phyloP scores from a whole-genome alignment of 352 stramenopile genomes.

The Globisporangium echinulatum region DNA sequence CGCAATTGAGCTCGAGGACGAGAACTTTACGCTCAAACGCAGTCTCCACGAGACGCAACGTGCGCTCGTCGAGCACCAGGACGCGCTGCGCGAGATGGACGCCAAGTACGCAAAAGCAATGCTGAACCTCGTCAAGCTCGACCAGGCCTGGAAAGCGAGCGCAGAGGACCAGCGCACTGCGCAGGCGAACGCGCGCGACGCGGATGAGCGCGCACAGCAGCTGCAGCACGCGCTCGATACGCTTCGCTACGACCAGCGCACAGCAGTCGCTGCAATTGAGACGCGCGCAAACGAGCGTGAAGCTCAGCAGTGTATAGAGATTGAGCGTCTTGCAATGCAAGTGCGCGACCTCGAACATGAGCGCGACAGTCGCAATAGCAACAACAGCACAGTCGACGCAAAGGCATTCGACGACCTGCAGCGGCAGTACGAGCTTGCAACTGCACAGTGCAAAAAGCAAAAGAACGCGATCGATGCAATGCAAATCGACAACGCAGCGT shows the following conservation, averaged over 20 bases:
- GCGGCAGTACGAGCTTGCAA: conserved; percentile 15
- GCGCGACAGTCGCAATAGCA: conserved; percentile 16
- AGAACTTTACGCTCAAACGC: conserved; percentile 63
- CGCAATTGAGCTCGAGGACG: conserved; percentile 69
- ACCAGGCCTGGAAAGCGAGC: conserved; percentile 67
- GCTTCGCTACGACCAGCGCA: not conserved
- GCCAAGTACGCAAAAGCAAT: conserved; percentile 61
- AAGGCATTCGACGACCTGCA: conserved; percentile 20
- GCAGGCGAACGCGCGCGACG: conserved; percentile 11
- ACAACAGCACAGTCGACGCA: conserved; percentile 1
- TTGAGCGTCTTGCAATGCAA: conserved; percentile 4
- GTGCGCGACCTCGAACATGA: conserved; percentile 30
- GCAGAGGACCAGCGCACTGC: conserved; percentile 18
- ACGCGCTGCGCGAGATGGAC: conserved; percentile 41
- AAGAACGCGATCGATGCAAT: conserved; percentile 21
- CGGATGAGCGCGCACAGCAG: conserved; percentile 5
- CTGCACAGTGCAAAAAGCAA: conserved; percentile 34
- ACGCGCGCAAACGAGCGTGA: not conserved
- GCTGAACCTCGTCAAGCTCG: conserved; percentile 58
- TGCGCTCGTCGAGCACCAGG: conserved; percentile 29
- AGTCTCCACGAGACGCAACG: conserved; percentile 48
- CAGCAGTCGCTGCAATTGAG: not conserved
- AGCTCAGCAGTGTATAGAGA: not conserved
- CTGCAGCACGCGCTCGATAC: conserved; percentile 4
- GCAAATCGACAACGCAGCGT: conserved; percentile 33